A percentile compares a stretch with the other conserved stretches of the same genome.
Evolutionary conservation across 108 stramenopile genomes (phyloP).

Genomic region (Stephanodiscus triporus): DNA sequence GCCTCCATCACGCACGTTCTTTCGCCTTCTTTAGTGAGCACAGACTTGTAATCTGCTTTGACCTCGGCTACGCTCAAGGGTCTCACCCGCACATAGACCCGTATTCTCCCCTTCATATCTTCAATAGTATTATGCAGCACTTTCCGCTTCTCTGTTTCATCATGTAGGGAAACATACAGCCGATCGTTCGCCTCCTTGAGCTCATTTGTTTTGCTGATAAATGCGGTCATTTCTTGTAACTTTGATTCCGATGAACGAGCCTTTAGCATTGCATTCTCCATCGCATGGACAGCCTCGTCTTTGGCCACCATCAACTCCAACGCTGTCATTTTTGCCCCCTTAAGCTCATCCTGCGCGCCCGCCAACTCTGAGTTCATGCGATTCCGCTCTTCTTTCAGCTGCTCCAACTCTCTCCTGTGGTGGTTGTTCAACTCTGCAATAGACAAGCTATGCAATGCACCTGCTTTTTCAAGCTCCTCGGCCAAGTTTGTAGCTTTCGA

Average conservation of each 20-base stretch:
- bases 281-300: constrained; percentile 28
- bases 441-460: neutral
- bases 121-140: constrained; percentile 68
- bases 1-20: constrained; percentile 44
- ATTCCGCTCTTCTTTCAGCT: constrained; percentile 16
- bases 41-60: constrained; percentile 27
- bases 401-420: constrained; percentile 10
- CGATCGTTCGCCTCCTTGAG: constrained; percentile 51
- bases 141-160: constrained; percentile 63
- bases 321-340: constrained; percentile 31
- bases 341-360: constrained; percentile 22
- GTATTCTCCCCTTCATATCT: constrained; percentile 71
- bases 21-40: constrained; percentile 46
- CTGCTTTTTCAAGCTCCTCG: constrained; percentile 12
- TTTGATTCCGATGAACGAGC: constrained; percentile 27
- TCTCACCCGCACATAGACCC: constrained; percentile 71
- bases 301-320: constrained; percentile 36
- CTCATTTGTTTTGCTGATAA: constrained; percentile 43
- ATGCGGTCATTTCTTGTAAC: constrained; percentile 31
- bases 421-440: constrained; percentile 11
- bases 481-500: constrained; percentile 4
- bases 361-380: constrained; percentile 16
- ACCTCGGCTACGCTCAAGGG: constrained; percentile 55
- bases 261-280: constrained; percentile 35
- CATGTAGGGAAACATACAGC: constrained; percentile 50